phyloP scores from a whole-genome alignment of 2,329 filamentous ascomycete genomes.

The Trichoderma breve region DNA sequence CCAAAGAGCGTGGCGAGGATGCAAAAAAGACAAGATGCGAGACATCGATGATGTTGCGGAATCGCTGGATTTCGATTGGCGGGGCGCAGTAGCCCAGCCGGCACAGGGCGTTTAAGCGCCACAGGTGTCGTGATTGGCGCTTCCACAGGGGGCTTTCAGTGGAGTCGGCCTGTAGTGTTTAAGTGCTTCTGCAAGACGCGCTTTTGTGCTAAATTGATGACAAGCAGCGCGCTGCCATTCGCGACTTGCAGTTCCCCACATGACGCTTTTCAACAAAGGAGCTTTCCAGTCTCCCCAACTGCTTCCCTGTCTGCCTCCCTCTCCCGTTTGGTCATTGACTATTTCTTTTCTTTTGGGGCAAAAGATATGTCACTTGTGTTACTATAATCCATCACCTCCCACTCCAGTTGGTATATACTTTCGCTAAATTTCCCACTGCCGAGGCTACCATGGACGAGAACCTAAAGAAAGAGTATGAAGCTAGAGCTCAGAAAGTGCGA shows the following conservation, averaged over 20 bases:
- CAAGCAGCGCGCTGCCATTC: conserved; percentile 8
- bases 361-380: not conserved
- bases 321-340: not conserved
- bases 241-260: conserved; percentile 19
- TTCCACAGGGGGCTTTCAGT: not conserved
- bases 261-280: conserved; percentile 12
- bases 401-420: not conserved
- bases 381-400: not conserved
- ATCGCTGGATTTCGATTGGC: not conserved
- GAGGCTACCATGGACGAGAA: conserved; percentile 45
- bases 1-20: not conserved
- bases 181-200: conserved; percentile 9
- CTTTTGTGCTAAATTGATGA: conserved; percentile 12
- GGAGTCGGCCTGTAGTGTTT: conserved; percentile 7
- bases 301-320: not conserved
- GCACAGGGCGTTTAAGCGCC: not conserved
- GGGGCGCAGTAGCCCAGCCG: not conserved
- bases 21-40: not conserved
- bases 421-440: not conserved
- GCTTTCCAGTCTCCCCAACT: not conserved
- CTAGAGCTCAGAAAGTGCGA: conserved; percentile 56
- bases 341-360: not conserved
- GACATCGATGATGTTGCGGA: not conserved
- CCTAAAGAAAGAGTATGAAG: conserved; percentile 46
- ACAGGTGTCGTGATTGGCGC: not conserved